Base-by-base conservation (phyloP, 352 stramenopile genomes). In the Aphanomyces stellatus region DNA sequence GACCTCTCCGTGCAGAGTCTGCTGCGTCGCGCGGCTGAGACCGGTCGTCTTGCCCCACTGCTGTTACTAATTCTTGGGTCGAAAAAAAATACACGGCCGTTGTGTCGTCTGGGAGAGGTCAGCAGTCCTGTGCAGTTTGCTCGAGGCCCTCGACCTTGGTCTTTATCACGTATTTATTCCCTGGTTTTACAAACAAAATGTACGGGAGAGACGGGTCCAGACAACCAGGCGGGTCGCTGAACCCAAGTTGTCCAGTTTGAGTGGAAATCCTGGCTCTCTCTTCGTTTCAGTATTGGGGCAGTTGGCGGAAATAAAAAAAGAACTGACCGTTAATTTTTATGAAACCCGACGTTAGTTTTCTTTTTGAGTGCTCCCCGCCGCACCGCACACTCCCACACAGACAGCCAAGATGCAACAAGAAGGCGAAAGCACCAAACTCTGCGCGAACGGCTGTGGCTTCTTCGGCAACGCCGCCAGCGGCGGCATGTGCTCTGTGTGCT, bases 401-500 rank as follows among this genome's bases (percentile, higher is more conserved):
- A 19, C 51, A 10, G n/a, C 66, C 35, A 75, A 24, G 31, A 91
- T 91, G 83, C 83, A 91, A 74, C 83, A 91, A 71, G 80, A 91
- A 75, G 80, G 81, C 56, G 83, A 91, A 74, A 86, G 77, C 60
- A 70, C 78, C n/a, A 74, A 87, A 59, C 67, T 91, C 61, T 91
- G 83, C 62, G 71, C 79, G 22, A 88, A 88, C 69, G 81, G 81
- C 51, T 91, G 83, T 63, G 83, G 83, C 15, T 91, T 91, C 72
- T 91, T 91, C 71, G 83, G 83, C 24, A 82, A 73, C 31, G 71
- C 80, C 0, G 83, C 79, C 17, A 88, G 74, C 55, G 79, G 83
- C 65, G 81, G 81, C 62, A 91, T 91, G 83, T 91, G 83, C 78
- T 90, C 81, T 30, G 80, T 91, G 3, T 91, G 83, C 74, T 91